These are phyloP conservation scores for Aspergillus olivimuriae DNA, from an alignment of 495 filamentous ascomycete species.

Conservation along the genomic window DNA sequence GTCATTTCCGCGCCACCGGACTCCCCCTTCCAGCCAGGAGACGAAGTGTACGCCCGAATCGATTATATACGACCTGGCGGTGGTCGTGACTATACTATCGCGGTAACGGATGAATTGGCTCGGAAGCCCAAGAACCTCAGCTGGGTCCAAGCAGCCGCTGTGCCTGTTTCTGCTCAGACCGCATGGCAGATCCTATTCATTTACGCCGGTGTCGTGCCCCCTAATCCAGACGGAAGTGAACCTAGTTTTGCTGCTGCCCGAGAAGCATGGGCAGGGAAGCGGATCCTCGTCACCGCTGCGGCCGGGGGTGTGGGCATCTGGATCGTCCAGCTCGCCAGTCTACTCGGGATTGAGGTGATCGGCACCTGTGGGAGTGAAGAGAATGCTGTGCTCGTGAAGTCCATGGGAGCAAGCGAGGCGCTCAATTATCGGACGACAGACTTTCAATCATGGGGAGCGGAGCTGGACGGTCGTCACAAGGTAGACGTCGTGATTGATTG, in stretches of 20 bases:
- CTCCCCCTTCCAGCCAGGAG: slow-evolving; percentile 41
- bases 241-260: slow-evolving; percentile 9
- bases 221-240: slow-evolving; percentile 9
- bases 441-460: slow-evolving; percentile 28
- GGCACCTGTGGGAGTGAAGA: slow-evolving; percentile 28
- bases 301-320: slow-evolving; percentile 50
- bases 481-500: slow-evolving; percentile 50
- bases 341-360: slow-evolving; percentile 37
- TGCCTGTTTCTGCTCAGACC: slow-evolving; percentile 42
- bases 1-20: slow-evolving; percentile 33
- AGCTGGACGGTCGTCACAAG: slow-evolving; percentile 12
- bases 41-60: slow-evolving; percentile 45
- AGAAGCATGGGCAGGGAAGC: slow-evolving; percentile 21
- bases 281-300: slow-evolving; percentile 45
- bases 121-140: slow-evolving; percentile 28
- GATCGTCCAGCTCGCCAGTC: slow-evolving; percentile 48
- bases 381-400: slow-evolving; percentile 36
- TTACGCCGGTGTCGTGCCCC: slow-evolving; percentile 22
- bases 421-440: slow-evolving; percentile 37
- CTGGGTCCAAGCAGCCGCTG: slow-evolving; percentile 40
- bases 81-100: slow-evolving; percentile 41
- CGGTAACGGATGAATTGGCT: slow-evolving; percentile 37
- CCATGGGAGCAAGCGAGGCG: slow-evolving; percentile 39
- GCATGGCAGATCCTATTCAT: slow-evolving; percentile 49
- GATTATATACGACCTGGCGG: slow-evolving; percentile 32